These are phyloP conservation scores for Moniliophthora roreri DNA, from an alignment of 1,284 basidiomycete genomes.

Conservation along the genomic window DNA sequence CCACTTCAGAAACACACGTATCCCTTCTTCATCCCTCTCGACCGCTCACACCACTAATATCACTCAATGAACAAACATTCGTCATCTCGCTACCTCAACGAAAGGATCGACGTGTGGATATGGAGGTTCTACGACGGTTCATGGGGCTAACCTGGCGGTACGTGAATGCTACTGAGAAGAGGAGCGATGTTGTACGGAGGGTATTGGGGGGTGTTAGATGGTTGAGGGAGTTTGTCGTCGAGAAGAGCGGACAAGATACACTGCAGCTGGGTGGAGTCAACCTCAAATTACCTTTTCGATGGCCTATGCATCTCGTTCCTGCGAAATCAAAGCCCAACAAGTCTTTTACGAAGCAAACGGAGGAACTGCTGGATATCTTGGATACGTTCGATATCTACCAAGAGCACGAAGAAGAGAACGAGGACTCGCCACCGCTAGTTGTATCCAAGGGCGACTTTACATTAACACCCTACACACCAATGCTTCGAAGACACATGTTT, in stretches of 20 bases:
- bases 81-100: conserved; percentile 60
- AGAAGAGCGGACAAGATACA: background rate
- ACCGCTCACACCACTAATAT: background rate
- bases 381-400: background rate
- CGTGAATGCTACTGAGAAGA: conserved; percentile 44
- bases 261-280: conserved; percentile 5
- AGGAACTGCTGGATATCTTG: background rate
- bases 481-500: conserved; percentile 44
- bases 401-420: background rate
- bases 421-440: conserved; percentile 33
- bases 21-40: too few relatives aligned
- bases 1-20: too few relatives aligned
- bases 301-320: conserved; percentile 34
- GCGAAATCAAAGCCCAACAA: background rate
- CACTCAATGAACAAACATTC: conserved; percentile 34
- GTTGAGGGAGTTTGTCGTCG: conserved; percentile 25
- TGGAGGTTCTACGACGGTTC: conserved; percentile 47
- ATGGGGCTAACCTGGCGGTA: conserved; percentile 54
- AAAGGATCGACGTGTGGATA: conserved; percentile 48
- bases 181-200: conserved; percentile 33
- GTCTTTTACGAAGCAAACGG: background rate
- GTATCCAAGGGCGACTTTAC: conserved; percentile 50
- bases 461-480: conserved; percentile 36
- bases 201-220: conserved; percentile 43
- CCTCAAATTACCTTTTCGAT: conserved; percentile 32